Evolutionary conservation across 441 rosid genomes (phyloP), one percentile per base, ranked within the genome.

Genomic region (Isatis lusitanica): DNA sequence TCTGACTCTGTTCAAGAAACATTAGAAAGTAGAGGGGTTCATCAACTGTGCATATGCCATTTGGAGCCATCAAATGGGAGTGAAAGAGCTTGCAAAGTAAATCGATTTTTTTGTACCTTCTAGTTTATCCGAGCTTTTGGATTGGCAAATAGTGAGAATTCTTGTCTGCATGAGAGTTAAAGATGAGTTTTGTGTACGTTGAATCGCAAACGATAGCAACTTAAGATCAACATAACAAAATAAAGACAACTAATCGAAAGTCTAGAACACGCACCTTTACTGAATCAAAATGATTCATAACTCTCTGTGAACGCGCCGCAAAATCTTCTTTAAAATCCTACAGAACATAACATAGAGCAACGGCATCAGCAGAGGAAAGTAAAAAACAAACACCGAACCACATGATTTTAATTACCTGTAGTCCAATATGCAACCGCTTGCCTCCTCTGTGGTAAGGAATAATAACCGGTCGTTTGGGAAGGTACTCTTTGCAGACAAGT

Each of bases 371-470:
- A 35, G 53, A 40, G 21, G 28, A 13, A 15, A 52, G 50, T 4
- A 43, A n/a, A 68, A 36, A 21, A 9, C 6, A 26, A 50, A 73
- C 39, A 36, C 26, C 36, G 61, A 62, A 26, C 24, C 52, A 47
- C 10, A 48, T 38, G 36, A 63, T 47, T 68, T 10, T 2, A 16
- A 18, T 51, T 78, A 96, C 99, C 87, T 89, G 97, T 64, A 91
- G 83, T 48, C 97, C 97, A 76, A 93, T 93, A 64, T 93, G 99
- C 90, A 96, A 75, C 83, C 97, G 86, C 86, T 81, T 93, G 71
- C 99, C 99, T 68, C 99, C 99, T 88, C 74, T 91, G 83, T 96
- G 98, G 77, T 96, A 96, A 74, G 99, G 99, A 75, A 96, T 68
- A 78, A 91, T 84, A 73, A 91, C 93, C 2, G 98, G 99, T 70